Evolutionary conservation across 2,329 filamentous ascomycete genomes (phyloP).

Genomic region (Paecilomyces sp.): DNA sequence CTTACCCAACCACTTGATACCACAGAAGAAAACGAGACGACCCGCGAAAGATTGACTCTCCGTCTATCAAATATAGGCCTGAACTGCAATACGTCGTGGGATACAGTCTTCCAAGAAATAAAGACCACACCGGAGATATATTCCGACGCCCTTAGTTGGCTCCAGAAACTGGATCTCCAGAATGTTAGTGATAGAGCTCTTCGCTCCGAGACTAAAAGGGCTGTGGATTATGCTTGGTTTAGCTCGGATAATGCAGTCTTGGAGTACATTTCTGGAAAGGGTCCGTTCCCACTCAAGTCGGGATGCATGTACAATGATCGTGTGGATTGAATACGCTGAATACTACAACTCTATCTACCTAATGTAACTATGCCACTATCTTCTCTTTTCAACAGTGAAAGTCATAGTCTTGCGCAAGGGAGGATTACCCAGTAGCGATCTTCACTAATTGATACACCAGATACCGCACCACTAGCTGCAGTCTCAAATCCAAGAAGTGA

Average conservation of each 20-base stretch:
- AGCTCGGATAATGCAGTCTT: neutral
- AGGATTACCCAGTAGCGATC: too few species aligned
- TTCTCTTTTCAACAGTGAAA: too few species aligned
- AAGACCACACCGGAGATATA: neutral
- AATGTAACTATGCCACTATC: neutral
- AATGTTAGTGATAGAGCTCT: neutral
- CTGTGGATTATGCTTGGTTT: neutral
- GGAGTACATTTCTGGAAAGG: neutral
- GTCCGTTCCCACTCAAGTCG: neutral
- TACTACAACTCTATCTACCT: neutral
- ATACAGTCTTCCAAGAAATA: neutral
- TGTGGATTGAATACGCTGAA: neutral
- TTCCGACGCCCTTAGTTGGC: neutral
- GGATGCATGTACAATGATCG: neutral
- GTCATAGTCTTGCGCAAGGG: too few species aligned
- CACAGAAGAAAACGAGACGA: neutral
- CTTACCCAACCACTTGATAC: neutral
- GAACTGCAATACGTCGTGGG: neutral
- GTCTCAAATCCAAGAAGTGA: too few species aligned
- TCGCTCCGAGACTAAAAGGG: neutral
- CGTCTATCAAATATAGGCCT: neutral
- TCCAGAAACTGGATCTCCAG: neutral
- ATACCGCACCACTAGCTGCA: too few species aligned
- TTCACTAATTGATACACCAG: too few species aligned
- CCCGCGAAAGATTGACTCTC: neutral